These are phyloP conservation scores for Avena eriantha DNA, from an alignment of 176 grass and related monocot genomes.

Conservation along the genomic window DNA sequence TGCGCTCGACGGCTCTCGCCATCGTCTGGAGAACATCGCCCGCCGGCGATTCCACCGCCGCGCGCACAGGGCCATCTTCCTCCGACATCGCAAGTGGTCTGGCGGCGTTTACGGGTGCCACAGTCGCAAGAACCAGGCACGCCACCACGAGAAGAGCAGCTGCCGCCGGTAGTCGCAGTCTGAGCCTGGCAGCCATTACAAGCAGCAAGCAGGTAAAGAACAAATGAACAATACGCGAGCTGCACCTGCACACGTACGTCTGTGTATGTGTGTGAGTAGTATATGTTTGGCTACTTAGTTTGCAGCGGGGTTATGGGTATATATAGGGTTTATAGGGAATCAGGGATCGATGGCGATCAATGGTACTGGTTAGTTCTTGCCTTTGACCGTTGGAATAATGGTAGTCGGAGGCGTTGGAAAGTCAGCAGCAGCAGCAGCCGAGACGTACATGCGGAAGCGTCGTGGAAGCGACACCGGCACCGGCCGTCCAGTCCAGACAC, in stretches of 20 bases:
- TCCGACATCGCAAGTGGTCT: constrained; percentile 22
- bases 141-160: background rate
- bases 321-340: background rate
- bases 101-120: background rate
- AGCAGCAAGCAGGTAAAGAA: background rate
- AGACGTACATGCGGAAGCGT: constrained; percentile 27
- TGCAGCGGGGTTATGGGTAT: background rate
- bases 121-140: constrained; percentile 27
- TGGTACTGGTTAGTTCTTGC: background rate
- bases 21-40: constrained; percentile 5
- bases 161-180: background rate
- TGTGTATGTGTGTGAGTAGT: background rate
- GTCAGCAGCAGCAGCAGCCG: background rate
- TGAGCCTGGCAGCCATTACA: constrained; percentile 36
- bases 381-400: constrained; percentile 6
- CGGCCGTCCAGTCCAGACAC: no score
- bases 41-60: constrained; percentile 26
- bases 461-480: constrained; percentile 43
- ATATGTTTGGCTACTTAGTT: background rate
- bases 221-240: background rate
- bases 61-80: background rate
- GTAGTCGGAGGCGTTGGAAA: background rate
- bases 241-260: background rate
- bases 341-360: background rate
- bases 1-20: background rate